Percentiles rank a stretch among this genome's conserved stretches.
Evolutionary conservation across 371 early-diverging fungal genomes (phyloP).

Genomic region (Mucor irregularis): DNA sequence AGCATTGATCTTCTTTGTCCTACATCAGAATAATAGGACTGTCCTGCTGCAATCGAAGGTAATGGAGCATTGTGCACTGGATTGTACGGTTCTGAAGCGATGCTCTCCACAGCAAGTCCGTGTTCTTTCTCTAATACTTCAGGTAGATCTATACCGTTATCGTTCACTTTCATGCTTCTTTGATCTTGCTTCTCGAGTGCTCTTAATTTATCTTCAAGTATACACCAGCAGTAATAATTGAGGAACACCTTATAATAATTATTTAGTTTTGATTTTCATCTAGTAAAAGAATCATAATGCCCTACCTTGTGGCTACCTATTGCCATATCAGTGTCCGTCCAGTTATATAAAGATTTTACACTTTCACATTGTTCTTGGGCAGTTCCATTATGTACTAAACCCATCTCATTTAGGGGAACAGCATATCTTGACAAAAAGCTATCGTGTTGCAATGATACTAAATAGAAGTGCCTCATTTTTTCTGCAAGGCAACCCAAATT

Average conservation of each 20-base stretch:
- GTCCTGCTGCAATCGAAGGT: neutral
- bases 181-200: slow-evolving; percentile 43
- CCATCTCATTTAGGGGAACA: slow-evolving; percentile 37
- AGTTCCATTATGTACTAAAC: slow-evolving; percentile 28
- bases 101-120: too few relatives aligned
- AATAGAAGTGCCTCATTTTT: slow-evolving; percentile 51
- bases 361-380: slow-evolving; percentile 26
- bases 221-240: slow-evolving; percentile 68
- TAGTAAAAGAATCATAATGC: neutral
- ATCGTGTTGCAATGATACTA: slow-evolving; percentile 36
- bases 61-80: neutral
- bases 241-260: slow-evolving; percentile 59
- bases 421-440: slow-evolving; percentile 72
- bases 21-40: neutral
- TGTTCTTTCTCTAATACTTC: too few relatives aligned
- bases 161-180: slow-evolving; percentile 23
- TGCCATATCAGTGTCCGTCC: slow-evolving; percentile 62
- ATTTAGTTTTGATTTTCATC: neutral
- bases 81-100: neutral
- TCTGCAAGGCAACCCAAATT: slow-evolving; percentile 50
- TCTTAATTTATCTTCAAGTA: slow-evolving; percentile 65
- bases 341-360: slow-evolving; percentile 41
- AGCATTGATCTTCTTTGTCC: neutral
- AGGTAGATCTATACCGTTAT: neutral
- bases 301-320: slow-evolving; percentile 61